Evolutionary conservation across 768 basidiomycete species (phyloP).

Genomic region (Botryobasidium botryosum): DNA sequence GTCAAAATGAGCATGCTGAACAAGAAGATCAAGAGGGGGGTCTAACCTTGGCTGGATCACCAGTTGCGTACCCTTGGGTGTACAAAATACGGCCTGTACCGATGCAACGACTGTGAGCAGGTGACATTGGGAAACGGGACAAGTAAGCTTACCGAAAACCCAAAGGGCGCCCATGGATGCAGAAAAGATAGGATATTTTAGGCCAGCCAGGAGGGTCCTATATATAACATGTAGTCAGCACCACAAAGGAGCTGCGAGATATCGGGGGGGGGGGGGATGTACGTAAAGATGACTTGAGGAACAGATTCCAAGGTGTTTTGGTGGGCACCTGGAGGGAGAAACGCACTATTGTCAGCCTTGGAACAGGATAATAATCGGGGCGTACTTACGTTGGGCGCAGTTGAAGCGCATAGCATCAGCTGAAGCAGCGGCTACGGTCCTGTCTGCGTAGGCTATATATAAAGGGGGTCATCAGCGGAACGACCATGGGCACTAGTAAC

Average conservation of each 20-base stretch:
- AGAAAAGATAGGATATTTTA: constrained; percentile 4
- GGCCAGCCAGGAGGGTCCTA: constrained; percentile 4
- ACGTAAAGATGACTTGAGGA: neutral
- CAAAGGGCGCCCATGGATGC: neutral
- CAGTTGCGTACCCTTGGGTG: neutral
- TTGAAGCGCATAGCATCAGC: too few relatives aligned
- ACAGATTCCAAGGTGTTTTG: constrained; percentile 4
- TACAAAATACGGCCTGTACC: constrained; percentile 1
- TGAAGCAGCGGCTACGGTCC: too few relatives aligned
- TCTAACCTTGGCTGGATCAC: too few relatives aligned
- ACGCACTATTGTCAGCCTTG: neutral
- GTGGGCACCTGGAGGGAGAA: too few relatives aligned
- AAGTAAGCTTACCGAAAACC: neutral
- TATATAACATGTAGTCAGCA: neutral
- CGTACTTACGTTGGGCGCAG: constrained; percentile 7
- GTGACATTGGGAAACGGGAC: neutral
- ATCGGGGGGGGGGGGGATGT: too few relatives aligned
- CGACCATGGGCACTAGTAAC: too few relatives aligned
- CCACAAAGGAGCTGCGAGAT: too few relatives aligned
- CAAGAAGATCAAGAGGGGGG: too few relatives aligned
- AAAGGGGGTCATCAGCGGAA: too few relatives aligned
- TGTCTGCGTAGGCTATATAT: constrained; percentile 5
- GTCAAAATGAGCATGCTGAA: too few relatives aligned
- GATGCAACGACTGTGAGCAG: neutral
- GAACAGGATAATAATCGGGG: too few relatives aligned